Evolutionary conservation across 2,329 filamentous ascomycete genomes (phyloP).

Genomic region (Hypoxylon sp.): DNA sequence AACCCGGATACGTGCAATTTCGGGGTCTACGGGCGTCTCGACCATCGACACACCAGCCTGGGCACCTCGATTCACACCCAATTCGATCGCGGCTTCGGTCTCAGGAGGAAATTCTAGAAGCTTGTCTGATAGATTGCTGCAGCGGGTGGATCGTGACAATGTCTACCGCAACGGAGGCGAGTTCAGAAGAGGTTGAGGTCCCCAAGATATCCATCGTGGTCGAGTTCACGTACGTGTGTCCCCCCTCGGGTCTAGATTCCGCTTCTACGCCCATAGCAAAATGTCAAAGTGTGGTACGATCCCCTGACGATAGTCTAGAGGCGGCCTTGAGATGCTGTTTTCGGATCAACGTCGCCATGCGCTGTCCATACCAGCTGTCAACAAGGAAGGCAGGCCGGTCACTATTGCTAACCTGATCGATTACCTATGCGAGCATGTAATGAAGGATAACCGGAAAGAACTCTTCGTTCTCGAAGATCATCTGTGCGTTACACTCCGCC

Average conservation of each 20-base stretch:
- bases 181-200: constrained; percentile 23
- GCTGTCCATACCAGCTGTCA: constrained; percentile 74
- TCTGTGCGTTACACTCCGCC: constrained; percentile 73
- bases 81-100: constrained; percentile 4
- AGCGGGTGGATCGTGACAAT: constrained; percentile 18
- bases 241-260: constrained; percentile 21
- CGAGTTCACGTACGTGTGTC: constrained; percentile 65
- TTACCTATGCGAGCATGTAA: constrained; percentile 82
- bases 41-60: constrained; percentile 10
- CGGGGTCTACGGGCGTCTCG: constrained; percentile 19
- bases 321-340: constrained; percentile 95
- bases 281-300: not conserved
- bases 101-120: constrained; percentile 7
- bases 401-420: constrained; percentile 82
- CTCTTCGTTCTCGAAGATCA: constrained; percentile 89
- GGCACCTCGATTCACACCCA: not conserved
- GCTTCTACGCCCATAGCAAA: not conserved
- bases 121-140: not conserved
- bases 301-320: constrained; percentile 63
- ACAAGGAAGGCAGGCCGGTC: constrained; percentile 69
- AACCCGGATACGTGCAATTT: constrained; percentile 19
- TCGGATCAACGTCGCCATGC: constrained; percentile 80
- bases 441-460: constrained; percentile 88
- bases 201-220: constrained; percentile 68
- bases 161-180: constrained; percentile 30